Evolutionary conservation across 495 filamentous ascomycete genomes (phyloP), one percentile per base, ranked within the genome.

Genomic region (Annulohypoxylon maeteangense): DNA sequence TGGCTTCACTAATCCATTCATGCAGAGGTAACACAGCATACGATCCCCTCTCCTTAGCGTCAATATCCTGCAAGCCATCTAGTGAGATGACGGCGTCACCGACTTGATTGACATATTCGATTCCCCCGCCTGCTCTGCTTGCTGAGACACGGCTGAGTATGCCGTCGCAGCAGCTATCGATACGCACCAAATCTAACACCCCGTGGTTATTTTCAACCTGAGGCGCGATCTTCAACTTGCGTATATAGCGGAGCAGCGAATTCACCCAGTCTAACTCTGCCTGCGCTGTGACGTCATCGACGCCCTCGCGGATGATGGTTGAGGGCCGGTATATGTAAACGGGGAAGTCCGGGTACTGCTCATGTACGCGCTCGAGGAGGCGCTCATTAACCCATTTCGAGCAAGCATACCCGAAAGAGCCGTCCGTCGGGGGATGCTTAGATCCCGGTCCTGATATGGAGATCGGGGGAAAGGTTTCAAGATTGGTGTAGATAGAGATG

Each of bases 231-330:
- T 36, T 40, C 18, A 68, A 25, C 38, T 51, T 67, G 8, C 47
- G 20, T 56, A 67, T 36, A 34, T 71, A 75, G 5, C 16, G 16
- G 11, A 75, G 11, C 10, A 77, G 47, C 10, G 66, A 32, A 38
- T 75, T 75, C 25, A 77, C 54, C 72, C 72, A 75, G 25, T 77
- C 75, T 12, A 66, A 18, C 25, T 68, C 38, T 7, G 75, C 72
- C 3, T 12, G 12, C 12, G 31, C 45, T 1, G 58, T 34, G 1
- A 25, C 31, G 20, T 63, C 57, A 23, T 71, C 68, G 0, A 7
- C 11, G 1, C 68, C 68, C 18, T 71, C 69, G 3, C 76, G 68
- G 11, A 74, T 58, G 40, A 78, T 78, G 4, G 65, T 78, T 11
- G 68, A 72, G 1, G 74, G 75, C 4, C 74, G 74, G 22, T 78